Conservation (phyloP, 176 grass and related monocot species). For the Dactylis glomerata region DNA sequence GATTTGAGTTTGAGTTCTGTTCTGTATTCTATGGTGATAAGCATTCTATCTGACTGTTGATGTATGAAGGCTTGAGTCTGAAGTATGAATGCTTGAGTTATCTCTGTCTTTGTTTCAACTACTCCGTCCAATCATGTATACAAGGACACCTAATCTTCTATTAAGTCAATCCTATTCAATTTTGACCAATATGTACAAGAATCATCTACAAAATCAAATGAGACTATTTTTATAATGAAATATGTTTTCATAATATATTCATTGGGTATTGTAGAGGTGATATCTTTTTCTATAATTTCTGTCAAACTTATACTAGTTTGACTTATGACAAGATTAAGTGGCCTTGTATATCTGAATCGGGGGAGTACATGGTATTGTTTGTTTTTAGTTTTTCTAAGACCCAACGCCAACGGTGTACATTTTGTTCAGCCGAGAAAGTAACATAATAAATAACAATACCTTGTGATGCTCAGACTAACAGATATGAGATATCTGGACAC, state of each 20-base stretch:
- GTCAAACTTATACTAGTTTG: not conserved
- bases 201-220: not conserved
- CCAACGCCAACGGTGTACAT: not conserved
- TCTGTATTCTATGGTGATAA: not conserved
- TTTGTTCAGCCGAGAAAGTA: not conserved
- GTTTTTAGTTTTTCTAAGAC: not conserved
- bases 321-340: not conserved
- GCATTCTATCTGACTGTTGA: not conserved
- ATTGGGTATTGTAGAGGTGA: not conserved
- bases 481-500: not conserved
- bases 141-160: not conserved
- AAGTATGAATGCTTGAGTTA: not conserved
- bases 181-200: not conserved
- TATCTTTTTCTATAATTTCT: not conserved
- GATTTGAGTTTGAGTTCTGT: constrained; percentile 4
- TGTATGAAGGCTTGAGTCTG: no score
- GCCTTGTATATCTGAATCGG: not conserved
- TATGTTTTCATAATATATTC: not conserved
- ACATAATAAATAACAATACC: not conserved
- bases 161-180: not conserved
- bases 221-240: not conserved
- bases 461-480: not conserved
- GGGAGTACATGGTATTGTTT: not conserved
- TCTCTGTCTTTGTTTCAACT: not conserved
- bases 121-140: not conserved